Conservation (phyloP, 805 yeast genomes). For the Sugiyamaella lignohabitans region DNA sequence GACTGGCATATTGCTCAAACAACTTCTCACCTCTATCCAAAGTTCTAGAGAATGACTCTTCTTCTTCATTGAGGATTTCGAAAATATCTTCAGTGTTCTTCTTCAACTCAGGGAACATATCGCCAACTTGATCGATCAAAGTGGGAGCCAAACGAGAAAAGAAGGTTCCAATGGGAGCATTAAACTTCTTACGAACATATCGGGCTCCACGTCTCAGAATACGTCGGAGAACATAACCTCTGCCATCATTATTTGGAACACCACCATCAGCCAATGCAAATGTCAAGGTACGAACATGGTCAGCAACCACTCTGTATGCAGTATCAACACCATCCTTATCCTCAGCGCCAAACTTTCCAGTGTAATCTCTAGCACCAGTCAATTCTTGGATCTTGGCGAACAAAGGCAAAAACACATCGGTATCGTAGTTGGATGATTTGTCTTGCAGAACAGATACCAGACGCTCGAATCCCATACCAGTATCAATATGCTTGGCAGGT, state of each 20-base stretch:
- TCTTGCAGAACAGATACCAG: slow-evolving; percentile 90
- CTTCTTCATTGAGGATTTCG: slow-evolving; percentile 94
- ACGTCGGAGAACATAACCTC: slow-evolving; percentile 97
- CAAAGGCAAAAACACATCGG: slow-evolving; percentile 90
- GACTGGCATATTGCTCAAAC: slow-evolving; percentile 85
- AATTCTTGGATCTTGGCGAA: slow-evolving; percentile 83
- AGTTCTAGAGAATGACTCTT: slow-evolving; percentile 88
- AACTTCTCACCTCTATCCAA: slow-evolving; percentile 96
- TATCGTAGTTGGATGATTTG: slow-evolving; percentile 89
- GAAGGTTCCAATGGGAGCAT: slow-evolving; percentile 90
- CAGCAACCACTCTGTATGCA: slow-evolving; percentile 96
- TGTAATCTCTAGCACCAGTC: slow-evolving; percentile 85
- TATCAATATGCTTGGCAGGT: slow-evolving; percentile 94
- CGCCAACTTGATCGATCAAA: slow-evolving; percentile 77
- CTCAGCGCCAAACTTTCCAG: slow-evolving; percentile 85
- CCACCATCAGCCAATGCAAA: slow-evolving; percentile 98
- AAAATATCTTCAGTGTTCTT: slow-evolving; percentile 66
- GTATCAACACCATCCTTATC: slow-evolving; percentile 94
- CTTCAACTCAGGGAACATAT: slow-evolving; percentile 85
- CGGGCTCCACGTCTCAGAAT: slow-evolving; percentile 97
- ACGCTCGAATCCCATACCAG: slow-evolving; percentile 99
- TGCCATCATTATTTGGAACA: slow-evolving; percentile 97
- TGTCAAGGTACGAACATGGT: slow-evolving; percentile 94
- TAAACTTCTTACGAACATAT: slow-evolving; percentile 92
- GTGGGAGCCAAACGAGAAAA: slow-evolving; percentile 91